Evolutionary conservation across 1,139 yeast species (phyloP).

Genomic region (Protomyces arabidopsidicola): DNA sequence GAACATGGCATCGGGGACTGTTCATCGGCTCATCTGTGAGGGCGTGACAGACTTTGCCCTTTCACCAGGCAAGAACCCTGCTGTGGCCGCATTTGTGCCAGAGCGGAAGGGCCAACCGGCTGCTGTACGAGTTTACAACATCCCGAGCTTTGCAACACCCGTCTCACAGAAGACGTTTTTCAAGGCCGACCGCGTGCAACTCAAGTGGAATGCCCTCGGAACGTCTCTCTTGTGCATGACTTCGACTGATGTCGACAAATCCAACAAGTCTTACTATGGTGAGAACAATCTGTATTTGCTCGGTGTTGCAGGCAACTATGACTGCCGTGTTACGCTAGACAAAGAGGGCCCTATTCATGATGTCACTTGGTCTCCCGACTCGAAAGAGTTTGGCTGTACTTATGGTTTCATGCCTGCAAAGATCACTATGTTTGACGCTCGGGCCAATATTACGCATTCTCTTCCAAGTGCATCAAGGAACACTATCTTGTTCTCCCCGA

Average conservation of each 20-base stretch:
- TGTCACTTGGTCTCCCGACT: conserved; percentile 94
- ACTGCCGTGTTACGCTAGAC: conserved; percentile 78
- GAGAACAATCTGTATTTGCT: conserved; percentile 87
- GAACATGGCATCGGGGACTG: conserved; percentile 52
- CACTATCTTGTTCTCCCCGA: conserved; percentile 87
- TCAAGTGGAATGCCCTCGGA: conserved; percentile 92
- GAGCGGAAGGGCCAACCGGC: conserved; percentile 86
- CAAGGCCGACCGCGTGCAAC: conserved; percentile 89
- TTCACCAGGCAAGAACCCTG: conserved; percentile 85
- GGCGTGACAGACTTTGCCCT: conserved; percentile 59
- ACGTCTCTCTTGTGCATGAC: conserved; percentile 91
- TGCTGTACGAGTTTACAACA: conserved; percentile 72
- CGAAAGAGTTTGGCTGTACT: conserved; percentile 94
- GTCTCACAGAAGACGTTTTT: conserved; percentile 83
- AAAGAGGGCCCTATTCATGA: conserved; percentile 97
- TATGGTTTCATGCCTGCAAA: conserved; percentile 97
- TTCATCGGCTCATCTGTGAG: conserved; percentile 55
- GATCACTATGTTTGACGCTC: conserved; percentile 88
- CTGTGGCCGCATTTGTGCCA: conserved; percentile 88
- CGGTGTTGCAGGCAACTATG: conserved; percentile 89
- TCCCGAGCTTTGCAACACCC: conserved; percentile 67
- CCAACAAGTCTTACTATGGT: conserved; percentile 93
- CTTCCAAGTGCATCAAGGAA: conserved; percentile 86
- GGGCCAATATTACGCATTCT: conserved; percentile 82
- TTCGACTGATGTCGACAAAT: conserved; percentile 89